Evolutionary conservation across 257 asterid genomes (phyloP).

Genomic region (Agastache rugosa): DNA sequence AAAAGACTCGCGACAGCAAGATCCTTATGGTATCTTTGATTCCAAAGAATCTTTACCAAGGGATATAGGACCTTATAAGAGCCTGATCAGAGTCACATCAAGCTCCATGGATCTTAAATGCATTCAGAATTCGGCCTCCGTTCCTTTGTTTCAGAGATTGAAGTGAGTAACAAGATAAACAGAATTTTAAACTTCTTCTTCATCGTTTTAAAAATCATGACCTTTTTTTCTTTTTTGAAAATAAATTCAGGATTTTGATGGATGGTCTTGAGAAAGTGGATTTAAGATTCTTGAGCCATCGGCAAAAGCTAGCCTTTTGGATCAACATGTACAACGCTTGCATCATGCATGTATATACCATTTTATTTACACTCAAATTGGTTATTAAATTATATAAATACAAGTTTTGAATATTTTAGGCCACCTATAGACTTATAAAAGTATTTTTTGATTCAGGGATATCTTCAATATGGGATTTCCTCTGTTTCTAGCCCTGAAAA

Average conservation of each 20-base stretch:
- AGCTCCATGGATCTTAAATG: slow-evolving; percentile 74
- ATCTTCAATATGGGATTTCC: slow-evolving; percentile 80
- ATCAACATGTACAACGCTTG: slow-evolving; percentile 68
- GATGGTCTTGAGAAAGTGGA: slow-evolving; percentile 74
- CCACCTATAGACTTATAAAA: neutral
- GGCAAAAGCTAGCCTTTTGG: slow-evolving; percentile 61
- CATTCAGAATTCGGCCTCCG: slow-evolving; percentile 64
- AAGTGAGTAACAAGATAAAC: slow-evolving; percentile 49
- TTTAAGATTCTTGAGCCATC: slow-evolving; percentile 53
- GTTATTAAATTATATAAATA: neutral
- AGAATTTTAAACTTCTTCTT: neutral
- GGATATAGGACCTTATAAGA: slow-evolving; percentile 86
- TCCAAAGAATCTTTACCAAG: slow-evolving; percentile 71
- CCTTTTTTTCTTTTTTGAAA: neutral
- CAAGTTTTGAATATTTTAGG: neutral
- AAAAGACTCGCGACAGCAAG: slow-evolving; percentile 80
- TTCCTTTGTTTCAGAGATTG: slow-evolving; percentile 69
- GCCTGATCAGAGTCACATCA: slow-evolving; percentile 71
- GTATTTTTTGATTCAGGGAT: slow-evolving; percentile 56
- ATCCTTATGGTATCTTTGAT: slow-evolving; percentile 76
- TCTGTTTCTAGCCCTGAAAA: slow-evolving; percentile 65
- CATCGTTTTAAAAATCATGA: neutral
- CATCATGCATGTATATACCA: slow-evolving; percentile 49
- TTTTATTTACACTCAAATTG: neutral
- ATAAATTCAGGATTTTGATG: slow-evolving; percentile 56